phyloP scores from a whole-genome alignment of 2,329 filamentous ascomycete genomes.

The Coniochaeta sp. region DNA sequence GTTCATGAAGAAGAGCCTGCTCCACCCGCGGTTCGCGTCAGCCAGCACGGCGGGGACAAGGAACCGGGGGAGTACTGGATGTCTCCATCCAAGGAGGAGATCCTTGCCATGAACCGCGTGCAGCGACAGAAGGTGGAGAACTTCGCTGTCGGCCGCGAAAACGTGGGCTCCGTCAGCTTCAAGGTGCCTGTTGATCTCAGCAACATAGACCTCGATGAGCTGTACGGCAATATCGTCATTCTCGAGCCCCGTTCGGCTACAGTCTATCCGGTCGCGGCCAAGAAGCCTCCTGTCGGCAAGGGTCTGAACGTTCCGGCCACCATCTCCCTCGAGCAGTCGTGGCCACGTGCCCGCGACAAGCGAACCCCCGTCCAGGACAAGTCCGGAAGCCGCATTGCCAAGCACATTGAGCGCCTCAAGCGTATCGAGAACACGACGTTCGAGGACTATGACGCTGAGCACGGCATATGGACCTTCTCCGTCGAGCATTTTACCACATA shows the following conservation, averaged over 20 bases:
- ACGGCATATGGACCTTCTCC: slow-evolving; percentile 81
- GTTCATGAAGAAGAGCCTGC: slow-evolving; percentile 63
- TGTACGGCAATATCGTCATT: slow-evolving; percentile 69
- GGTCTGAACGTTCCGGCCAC: slow-evolving; percentile 86
- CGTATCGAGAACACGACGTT: slow-evolving; percentile 76
- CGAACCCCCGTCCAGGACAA: slow-evolving; percentile 47
- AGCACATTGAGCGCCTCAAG: slow-evolving; percentile 76
- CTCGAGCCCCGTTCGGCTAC: slow-evolving; percentile 74
- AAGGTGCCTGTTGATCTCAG: slow-evolving; percentile 76
- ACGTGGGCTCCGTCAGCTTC: slow-evolving; percentile 77
- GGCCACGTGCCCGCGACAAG: slow-evolving; percentile 65
- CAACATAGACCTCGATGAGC: slow-evolving; percentile 68
- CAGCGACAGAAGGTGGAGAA: slow-evolving; percentile 67
- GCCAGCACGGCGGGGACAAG: slow-evolving; percentile 22
- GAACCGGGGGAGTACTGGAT: slow-evolving; percentile 80
- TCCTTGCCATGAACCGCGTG: slow-evolving; percentile 71
- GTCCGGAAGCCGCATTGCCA: slow-evolving; percentile 60
- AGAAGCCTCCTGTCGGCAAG: slow-evolving; percentile 78
- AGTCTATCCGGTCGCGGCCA: slow-evolving; percentile 69
- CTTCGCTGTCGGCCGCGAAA: slow-evolving; percentile 76
- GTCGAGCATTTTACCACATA: slow-evolving; percentile 98
- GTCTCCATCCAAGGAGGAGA: slow-evolving; percentile 64
- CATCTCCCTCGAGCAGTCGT: slow-evolving; percentile 87
- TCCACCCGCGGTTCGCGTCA: slow-evolving; percentile 22
- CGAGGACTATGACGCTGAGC: slow-evolving; percentile 68